Base-by-base conservation (phyloP, 2,329 filamentous ascomycete species). In the Grosmannia huntii region DNA sequence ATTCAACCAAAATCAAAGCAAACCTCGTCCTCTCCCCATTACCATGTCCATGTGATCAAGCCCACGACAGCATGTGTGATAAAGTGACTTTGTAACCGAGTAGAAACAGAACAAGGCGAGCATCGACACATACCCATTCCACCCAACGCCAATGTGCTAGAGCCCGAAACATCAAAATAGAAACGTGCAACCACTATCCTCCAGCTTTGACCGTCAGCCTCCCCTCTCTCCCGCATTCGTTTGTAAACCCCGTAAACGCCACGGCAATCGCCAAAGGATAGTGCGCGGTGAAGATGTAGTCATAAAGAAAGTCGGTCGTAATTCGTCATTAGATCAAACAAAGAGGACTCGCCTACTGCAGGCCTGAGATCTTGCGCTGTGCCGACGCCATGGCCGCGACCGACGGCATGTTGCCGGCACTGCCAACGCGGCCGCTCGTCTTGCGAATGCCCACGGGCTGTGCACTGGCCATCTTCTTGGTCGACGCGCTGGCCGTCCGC, bases 391-490 rank as follows among this genome's bases (percentile, higher is more conserved):
- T 71, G n/a, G 73, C 72, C 23, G 70, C 70, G 38, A 72, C 68
- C 12, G 67, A 62, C 3, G 54, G 48, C 48, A 60, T 58, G 56
- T 67, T 69, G 64, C 73, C 78, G 59, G 80, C 73, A 67, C 82
- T 86, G 55, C 82, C 83, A 16, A 86, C 73, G 49, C 84, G 77
- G 44, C 83, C 83, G 64, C 83, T 86, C 5, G 80, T 84, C 75
- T 87, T 87, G 61, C 84, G 79, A 52, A 85, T 76, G 52, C 76
- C 82, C 9, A 71, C 72, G 33, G 74, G 71, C 59, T 78, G 75
- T 23, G 78, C 71, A 54, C 76, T 80, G 25, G 71, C 75, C 41
- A 74, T 74, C 36, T 80, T 74, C 68, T 80, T 81, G 64, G 80
- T 77, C 9, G 57, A 57, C 21, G 49, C 48, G 48, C 62, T 38